Evolutionary conservation across 176 grass and related monocot species (phyloP).

Genomic region (Phragmites australis): DNA sequence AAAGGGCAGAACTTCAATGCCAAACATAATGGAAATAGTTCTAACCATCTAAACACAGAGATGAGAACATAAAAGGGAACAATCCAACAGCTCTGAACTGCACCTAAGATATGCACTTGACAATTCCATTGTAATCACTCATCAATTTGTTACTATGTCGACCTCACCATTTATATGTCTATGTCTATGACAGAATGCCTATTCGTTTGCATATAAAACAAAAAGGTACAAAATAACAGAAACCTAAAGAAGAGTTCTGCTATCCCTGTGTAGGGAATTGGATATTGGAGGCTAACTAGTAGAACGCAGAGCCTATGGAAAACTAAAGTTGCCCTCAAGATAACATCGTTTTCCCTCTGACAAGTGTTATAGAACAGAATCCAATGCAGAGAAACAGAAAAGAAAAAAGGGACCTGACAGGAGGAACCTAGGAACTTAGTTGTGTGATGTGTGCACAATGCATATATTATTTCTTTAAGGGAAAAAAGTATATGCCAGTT

Average conservation of each 20-base stretch:
- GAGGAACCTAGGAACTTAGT: neutral
- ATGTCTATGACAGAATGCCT: neutral
- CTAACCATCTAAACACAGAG: neutral
- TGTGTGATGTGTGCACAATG: neutral
- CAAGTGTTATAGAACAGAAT: neutral
- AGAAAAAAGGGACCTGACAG: no score
- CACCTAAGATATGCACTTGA: neutral
- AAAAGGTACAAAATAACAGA: neutral
- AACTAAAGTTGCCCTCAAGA: neutral
- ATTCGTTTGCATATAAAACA: neutral
- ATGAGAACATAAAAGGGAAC: neutral
- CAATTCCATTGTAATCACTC: neutral
- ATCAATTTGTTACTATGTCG: no score
- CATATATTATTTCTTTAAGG: neutral
- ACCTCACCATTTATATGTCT: neutral
- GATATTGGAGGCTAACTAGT: neutral
- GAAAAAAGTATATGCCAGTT: neutral
- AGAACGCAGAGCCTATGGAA: neutral
- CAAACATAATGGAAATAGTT: neutral
- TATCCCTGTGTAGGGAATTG: neutral
- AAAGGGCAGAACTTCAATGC: neutral
- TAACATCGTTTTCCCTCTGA: neutral
- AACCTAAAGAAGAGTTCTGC: neutral
- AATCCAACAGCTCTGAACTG: neutral
- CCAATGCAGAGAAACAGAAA: neutral